These are phyloP conservation scores for Suillus discolor DNA, from an alignment of 768 basidiomycete genomes.

Conservation along the genomic window DNA sequence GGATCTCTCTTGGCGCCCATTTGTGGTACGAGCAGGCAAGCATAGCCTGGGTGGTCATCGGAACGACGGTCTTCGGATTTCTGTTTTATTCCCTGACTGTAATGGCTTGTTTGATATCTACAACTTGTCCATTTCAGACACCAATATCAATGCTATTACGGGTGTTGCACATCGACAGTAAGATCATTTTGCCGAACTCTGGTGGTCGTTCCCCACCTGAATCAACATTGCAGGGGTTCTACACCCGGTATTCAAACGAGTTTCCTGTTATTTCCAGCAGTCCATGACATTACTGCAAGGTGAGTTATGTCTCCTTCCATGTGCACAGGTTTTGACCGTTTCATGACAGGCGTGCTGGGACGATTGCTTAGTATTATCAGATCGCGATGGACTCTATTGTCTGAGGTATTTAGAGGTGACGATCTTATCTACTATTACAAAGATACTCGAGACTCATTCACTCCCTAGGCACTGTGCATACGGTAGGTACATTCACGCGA, in stretches of 20 bases:
- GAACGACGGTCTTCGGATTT: neutral
- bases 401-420: too few species aligned
- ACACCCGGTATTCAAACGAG: neutral
- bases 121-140: constrained; percentile 9
- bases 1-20: constrained; percentile 9
- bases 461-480: too few species aligned
- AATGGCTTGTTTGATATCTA: constrained; percentile 4
- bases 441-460: too few species aligned
- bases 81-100: constrained; percentile 8
- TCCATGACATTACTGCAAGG: neutral
- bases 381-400: too few species aligned
- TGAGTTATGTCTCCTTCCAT: neutral
- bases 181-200: too few species aligned
- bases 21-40: neutral
- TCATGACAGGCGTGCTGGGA: too few species aligned
- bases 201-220: neutral
- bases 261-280: neutral
- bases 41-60: constrained; percentile 4
- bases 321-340: too few species aligned
- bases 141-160: neutral
- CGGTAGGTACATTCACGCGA: too few species aligned
- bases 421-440: too few species aligned
- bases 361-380: too few species aligned
- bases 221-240: neutral
- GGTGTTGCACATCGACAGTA: neutral